Evolutionary conservation across 257 asterid genomes (phyloP), one percentile per base, ranked within the genome.

Genomic region (Solanum piurae): DNA sequence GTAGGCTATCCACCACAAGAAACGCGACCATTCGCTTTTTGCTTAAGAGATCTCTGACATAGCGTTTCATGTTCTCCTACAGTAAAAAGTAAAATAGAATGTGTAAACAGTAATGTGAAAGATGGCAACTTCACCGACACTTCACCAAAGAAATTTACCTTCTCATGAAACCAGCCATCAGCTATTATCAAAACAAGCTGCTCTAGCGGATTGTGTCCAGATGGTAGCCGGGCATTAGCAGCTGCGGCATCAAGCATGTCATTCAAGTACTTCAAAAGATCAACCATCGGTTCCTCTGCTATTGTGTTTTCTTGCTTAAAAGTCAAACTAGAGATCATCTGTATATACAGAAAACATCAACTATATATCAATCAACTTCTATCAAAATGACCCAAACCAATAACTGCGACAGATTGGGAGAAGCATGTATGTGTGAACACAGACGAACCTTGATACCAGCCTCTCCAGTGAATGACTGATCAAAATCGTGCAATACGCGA

Each of bases 121-220:
- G 76, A 68, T 20, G 42, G 40, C 23, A 55, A 21, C 64, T 36
- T 38, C 37, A 38, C 21, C 29, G 2, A 13, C 36, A 9, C 38
- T 68, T 12, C 18, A 77, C 86, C 27, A 37, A 87, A 87, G 12
- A 55, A 49, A 76, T 44, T 37, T 92, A 95, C 98, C 98, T 94
- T 96, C 95, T 97, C 98, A 36, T 89, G 96, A 84, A 95, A 93
- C 38, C 96, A 94, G 74, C 99, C 99, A 86, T 97, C 99, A 14
- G 99, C 98, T 75, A 97, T 95, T 83, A 97, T 94, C 87, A 97
- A 90, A 86, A 95, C 99, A 84, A 97, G 99, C 93, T 96, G 99
- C 94, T 97, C 97, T 18, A 97, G 94, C 25, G 99, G 99, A 88
- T 93, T 97, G 91, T 89, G 87, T 36, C 99, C 99, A 44, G 98